A percentile compares a stretch with the other conserved stretches of the same genome.
Conservation (phyloP, 2,329 filamentous ascomycete species). For the Truncatella angustata region DNA sequence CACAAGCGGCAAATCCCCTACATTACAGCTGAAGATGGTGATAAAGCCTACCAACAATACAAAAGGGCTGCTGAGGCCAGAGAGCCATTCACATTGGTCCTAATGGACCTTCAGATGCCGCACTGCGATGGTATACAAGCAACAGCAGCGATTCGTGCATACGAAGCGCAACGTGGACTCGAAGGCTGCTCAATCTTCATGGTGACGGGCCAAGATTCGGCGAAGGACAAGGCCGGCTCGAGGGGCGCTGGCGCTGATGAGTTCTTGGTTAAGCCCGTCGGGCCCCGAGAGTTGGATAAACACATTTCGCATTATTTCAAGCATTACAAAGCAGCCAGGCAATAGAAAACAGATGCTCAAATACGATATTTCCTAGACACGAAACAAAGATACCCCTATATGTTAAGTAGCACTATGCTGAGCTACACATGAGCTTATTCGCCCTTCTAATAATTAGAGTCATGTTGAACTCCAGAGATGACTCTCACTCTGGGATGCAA, state of each 20-base stretch:
- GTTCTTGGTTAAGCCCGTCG: constrained; percentile 11
- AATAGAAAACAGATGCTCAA: no score
- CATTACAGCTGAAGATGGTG: constrained; percentile 8
- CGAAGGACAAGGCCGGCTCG: constrained; percentile 2
- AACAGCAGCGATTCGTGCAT: constrained; percentile 9
- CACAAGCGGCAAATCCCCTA: constrained; percentile 9
- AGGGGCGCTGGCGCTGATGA: constrained; percentile 9
- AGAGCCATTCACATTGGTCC: constrained; percentile 6
- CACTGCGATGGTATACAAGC: constrained; percentile 9
- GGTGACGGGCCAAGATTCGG: constrained; percentile 11
- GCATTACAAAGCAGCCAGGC: neutral
- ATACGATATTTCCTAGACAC: no score
- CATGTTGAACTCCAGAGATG: no score
- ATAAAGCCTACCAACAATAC: constrained; percentile 2
- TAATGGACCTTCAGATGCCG: constrained; percentile 13
- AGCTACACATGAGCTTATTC: no score
- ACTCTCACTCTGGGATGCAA: no score
- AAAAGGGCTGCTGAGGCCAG: neutral
- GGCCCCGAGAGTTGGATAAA: constrained; percentile 5
- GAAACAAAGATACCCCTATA: no score
- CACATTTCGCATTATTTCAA: constrained; percentile 1
- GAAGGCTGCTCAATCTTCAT: constrained; percentile 2
- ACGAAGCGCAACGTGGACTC: neutral
- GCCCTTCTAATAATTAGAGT: no score
- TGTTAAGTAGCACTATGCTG: no score